Percentiles rank a stretch among this genome's conserved stretches.
phyloP scores from a whole-genome alignment of 805 yeast genomes.

The Saturnispora diversa region DNA sequence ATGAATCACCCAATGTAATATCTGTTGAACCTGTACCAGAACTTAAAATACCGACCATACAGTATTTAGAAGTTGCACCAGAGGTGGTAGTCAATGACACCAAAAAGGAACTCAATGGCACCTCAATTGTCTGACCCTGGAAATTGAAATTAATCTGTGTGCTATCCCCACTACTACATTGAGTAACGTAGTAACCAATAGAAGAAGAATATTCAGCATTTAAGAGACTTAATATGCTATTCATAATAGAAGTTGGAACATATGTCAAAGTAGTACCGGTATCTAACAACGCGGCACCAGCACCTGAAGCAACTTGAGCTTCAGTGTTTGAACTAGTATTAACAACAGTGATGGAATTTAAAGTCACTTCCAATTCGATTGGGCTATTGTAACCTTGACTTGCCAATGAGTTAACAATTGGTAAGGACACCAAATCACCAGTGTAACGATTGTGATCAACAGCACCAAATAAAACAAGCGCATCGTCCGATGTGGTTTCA shows the following conservation, averaged over 20 bases:
- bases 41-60: slow-evolving; percentile 38
- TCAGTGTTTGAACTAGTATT: slow-evolving; percentile 15
- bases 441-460: slow-evolving; percentile 54
- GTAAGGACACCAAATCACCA: slow-evolving; percentile 45
- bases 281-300: slow-evolving; percentile 41
- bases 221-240: slow-evolving; percentile 23
- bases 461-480: slow-evolving; percentile 64
- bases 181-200: slow-evolving; percentile 39
- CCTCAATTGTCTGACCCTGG: slow-evolving; percentile 46
- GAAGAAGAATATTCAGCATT: slow-evolving; percentile 36
- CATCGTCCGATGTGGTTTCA: slow-evolving; percentile 33
- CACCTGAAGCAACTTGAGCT: slow-evolving; percentile 21
- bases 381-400: slow-evolving; percentile 32
- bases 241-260: slow-evolving; percentile 32
- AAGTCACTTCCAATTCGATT: slow-evolving; percentile 41
- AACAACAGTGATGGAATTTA: slow-evolving; percentile 30
- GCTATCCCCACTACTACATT: slow-evolving; percentile 32
- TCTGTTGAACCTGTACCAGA: slow-evolving; percentile 29
- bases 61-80: slow-evolving; percentile 27
- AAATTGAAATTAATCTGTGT: slow-evolving; percentile 39
- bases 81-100: slow-evolving; percentile 17
- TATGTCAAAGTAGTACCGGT: slow-evolving; percentile 50
- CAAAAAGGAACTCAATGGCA: slow-evolving; percentile 34
- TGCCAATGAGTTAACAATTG: slow-evolving; percentile 38
- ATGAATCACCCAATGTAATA: slow-evolving; percentile 46